Conservation (phyloP, 164 flowering plant species). For the Macadamia integrifolia region DNA sequence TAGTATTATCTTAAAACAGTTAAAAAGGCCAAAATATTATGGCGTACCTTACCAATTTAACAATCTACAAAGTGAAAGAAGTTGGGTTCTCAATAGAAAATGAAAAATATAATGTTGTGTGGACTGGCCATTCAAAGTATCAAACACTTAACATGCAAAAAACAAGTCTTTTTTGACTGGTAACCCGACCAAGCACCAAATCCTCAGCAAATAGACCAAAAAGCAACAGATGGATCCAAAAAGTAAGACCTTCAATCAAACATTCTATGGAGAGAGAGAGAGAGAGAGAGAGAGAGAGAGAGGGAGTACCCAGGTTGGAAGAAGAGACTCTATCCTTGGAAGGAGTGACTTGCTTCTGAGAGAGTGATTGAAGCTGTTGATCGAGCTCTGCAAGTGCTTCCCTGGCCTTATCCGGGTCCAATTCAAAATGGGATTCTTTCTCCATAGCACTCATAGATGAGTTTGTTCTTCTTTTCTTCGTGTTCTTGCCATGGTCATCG, state of each 20-base stretch:
- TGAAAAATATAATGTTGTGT: not conserved
- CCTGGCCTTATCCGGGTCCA: slow-evolving; percentile 62
- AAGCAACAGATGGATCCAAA: not conserved
- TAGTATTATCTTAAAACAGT: too few relatives aligned
- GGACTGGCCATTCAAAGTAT: not conserved
- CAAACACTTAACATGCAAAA: not conserved
- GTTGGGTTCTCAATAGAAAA: too few relatives aligned
- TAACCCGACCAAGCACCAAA: not conserved
- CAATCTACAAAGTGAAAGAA: too few relatives aligned
- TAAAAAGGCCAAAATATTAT: too few relatives aligned
- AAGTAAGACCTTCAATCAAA: not conserved
- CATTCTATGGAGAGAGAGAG: not conserved
- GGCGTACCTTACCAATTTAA: too few relatives aligned
- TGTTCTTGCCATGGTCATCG: not conserved
- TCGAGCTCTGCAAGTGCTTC: slow-evolving; percentile 61
- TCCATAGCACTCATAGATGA: slow-evolving; percentile 29
- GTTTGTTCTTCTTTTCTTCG: slow-evolving; percentile 1
- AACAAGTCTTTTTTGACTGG: not conserved
- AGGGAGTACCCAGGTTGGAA: not conserved
- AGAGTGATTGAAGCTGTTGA: slow-evolving; percentile 48
- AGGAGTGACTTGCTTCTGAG: slow-evolving; percentile 34
- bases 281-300: too few relatives aligned
- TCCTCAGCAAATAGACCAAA: not conserved
- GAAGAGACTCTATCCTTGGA: slow-evolving; percentile 31
- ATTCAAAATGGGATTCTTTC: slow-evolving; percentile 48